phyloP scores from a whole-genome alignment of 2,329 filamentous ascomycete genomes.

The Tolypocladium nubicola region DNA sequence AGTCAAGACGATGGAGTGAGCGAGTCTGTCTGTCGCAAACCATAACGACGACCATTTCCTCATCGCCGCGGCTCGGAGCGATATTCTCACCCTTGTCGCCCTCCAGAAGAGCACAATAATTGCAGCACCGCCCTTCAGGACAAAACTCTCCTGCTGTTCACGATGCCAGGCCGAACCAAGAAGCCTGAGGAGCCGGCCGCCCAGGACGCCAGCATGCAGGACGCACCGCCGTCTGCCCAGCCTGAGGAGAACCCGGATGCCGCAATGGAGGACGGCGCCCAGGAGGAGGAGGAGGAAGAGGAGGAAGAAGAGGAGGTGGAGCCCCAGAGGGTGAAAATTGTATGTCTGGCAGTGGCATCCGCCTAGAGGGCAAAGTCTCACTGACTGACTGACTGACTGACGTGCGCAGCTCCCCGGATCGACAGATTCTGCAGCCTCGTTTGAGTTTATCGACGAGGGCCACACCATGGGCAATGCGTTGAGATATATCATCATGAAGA shows the following conservation, averaged over 20 bases:
- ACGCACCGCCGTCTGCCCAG: constrained; percentile 29
- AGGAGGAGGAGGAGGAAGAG: constrained; percentile 29
- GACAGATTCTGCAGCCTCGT: constrained; percentile 80
- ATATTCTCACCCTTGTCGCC: background rate
- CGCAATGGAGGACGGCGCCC: constrained; percentile 17
- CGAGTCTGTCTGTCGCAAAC: background rate
- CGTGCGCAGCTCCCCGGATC: constrained; percentile 66
- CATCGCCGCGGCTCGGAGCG: background rate
- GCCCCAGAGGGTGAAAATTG: constrained; percentile 50
- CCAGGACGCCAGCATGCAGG: constrained; percentile 32
- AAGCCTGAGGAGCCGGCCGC: constrained; percentile 17
- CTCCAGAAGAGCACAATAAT: background rate
- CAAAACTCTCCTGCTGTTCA: constrained; percentile 1
- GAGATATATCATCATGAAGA: constrained; percentile 96
- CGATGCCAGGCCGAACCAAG: constrained; percentile 31
- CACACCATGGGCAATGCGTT: constrained; percentile 93
- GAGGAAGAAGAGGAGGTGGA: constrained; percentile 37
- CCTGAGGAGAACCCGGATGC: constrained; percentile 22
- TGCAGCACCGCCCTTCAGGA: background rate
- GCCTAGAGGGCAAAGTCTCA: background rate
- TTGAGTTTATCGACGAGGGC: constrained; percentile 87
- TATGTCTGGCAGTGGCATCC: constrained; percentile 21
- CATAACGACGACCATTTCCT: no score
- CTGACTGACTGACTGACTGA: constrained; percentile 1
- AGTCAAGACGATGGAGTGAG: background rate